Base-by-base conservation (phyloP, 2,329 filamentous ascomycete species). In the Rhynchosporium secalis region DNA sequence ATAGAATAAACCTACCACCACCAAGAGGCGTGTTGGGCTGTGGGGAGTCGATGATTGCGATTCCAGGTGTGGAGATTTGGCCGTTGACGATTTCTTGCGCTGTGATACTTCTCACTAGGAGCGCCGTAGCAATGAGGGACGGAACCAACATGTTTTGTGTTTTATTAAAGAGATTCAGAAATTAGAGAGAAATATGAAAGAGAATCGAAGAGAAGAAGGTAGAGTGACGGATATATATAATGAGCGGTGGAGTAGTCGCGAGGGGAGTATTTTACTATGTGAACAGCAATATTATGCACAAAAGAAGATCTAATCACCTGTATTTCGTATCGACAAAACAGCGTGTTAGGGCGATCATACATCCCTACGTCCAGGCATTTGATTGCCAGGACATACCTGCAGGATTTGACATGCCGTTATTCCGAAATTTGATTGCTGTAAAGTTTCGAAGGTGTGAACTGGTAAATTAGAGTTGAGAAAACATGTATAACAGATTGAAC, bases 11-110 rank as follows among this genome's bases (percentile, higher is more conserved):
- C 82, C 70, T 73, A 85, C 85, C 81, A 74, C 86, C 86, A 64
- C 86, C 86, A 41, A 87, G 72, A 0, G 86, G 85, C 10, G 86
- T 88, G 56, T 82, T 81, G 4, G 86, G 86, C 65, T 89, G 86
- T 12, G 86, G 86, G 38, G 87, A 81, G 74, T 90, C 82, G 41
- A 90, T 76, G 61, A 90, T 82, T 29, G 82, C 86, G 60, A 90
- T 81, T 0, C 88, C 87, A 0, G 87, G 87, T 0, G 87, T 91
- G 70, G 83, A 89, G 59, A 91, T 83, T 69, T 90, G 86, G 15
- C 87, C 87, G 67, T 84, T 84, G 28, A 84, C 75, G 57, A 85
- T 81, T 26, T 81, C 84, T 69, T 88, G 88, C 41, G 70, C 69
- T 26, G 54, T 62, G n/a, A 66, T 48, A 59, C 62, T 66, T 58